Base-by-base conservation (phyloP, 768 basidiomycete species). In the Mycena chlorophos region DNA sequence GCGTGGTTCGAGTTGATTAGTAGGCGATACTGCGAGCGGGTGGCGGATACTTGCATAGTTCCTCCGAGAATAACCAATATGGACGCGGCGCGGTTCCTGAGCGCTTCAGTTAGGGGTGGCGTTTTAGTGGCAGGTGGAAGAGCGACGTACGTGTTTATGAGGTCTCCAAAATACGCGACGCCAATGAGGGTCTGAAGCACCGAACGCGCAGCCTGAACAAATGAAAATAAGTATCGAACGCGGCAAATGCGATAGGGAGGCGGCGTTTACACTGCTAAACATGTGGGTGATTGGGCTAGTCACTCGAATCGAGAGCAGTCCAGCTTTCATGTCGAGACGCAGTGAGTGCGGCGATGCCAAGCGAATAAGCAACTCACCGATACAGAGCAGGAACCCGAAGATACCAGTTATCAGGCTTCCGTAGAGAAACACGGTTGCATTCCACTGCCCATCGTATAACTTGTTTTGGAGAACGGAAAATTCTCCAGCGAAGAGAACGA, bases 281-380 rank as follows among this genome's bases (percentile, higher is more conserved):
- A 91, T 92, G 68, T 91, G 91, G 1, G 89, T 91, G 51, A 93
- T 80, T 4, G 90, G 90, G 54, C 86, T 88, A 16, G 89, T 91
- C 48, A 90, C 82, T 66, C 88, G 88, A 74, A 93, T 89, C 65
- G 87, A 88, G 57, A 93, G 73, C 62, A 91, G 71, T 20, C 88
- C 88, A 1, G 91, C 60, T 62, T 26, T 13, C 30, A 46, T 6
- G 6, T 5, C 31, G n/a, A n/a, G n/a, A n/a, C 6, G 38, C 16
- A 20, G 20, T 55, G 26, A 56, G 42, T 55, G 40, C 40, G 40
- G 40, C 8, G n/a, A 19, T 42, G 6, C 40, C 8, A 26, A n/a
- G 40, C 31, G 23, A 12, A 27, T 29, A 34, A 47, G 22, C 19
- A 53, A 49, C 54, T 17, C 25, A 55, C 60, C 89, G 37, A 93